A percentile compares a stretch with the other conserved stretches of the same genome.
phyloP scores from a whole-genome alignment of 768 basidiomycete species.

The Mycena albidolilacea region DNA sequence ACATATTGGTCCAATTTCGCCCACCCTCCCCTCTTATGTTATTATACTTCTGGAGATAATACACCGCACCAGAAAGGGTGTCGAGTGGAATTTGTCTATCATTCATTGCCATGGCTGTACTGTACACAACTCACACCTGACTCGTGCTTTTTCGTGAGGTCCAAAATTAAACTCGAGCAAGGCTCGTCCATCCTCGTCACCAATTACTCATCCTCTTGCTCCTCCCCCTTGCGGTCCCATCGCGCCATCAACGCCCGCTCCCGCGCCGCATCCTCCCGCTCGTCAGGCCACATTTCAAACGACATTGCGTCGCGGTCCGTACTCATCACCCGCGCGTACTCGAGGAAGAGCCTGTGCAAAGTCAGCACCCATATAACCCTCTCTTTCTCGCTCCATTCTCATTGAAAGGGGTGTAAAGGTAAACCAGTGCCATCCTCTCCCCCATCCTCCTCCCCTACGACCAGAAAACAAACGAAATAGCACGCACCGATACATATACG shows the following conservation, averaged over 20 bases:
- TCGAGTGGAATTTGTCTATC: too few relatives aligned
- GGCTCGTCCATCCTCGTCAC: too few relatives aligned
- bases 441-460: too few relatives aligned
- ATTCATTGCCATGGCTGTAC: too few relatives aligned
- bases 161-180: too few relatives aligned
- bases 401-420: background rate
- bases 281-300: constrained; percentile 41
- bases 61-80: too few relatives aligned
- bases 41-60: too few relatives aligned
- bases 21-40: too few relatives aligned
- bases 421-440: too few relatives aligned
- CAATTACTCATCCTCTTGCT: background rate
- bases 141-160: too few relatives aligned
- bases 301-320: constrained; percentile 60
- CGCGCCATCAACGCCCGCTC: background rate
- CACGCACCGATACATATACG: constrained; percentile 72
- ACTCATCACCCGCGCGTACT: constrained; percentile 69
- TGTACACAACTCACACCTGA: too few relatives aligned
- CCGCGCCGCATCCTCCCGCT: background rate
- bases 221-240: background rate
- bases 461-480: background rate
- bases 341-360: constrained; percentile 62
- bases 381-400: background rate
- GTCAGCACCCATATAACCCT: background rate
- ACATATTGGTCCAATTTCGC: too few relatives aligned